Conservation (phyloP, 2,329 filamentous ascomycete genomes). For the Fusarium incarnatum region DNA sequence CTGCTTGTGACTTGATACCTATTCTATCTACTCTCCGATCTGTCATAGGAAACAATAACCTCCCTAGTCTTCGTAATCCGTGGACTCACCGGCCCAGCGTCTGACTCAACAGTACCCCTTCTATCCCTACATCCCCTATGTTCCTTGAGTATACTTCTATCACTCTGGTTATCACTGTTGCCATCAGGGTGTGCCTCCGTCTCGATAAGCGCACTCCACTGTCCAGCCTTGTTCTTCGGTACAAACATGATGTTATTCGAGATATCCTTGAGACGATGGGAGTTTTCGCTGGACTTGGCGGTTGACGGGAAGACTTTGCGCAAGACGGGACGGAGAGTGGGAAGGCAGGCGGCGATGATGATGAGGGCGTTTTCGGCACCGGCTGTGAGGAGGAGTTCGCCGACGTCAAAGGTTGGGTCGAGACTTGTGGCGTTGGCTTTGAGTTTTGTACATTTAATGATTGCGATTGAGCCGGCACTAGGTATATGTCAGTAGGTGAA, state of each 20-base stretch:
- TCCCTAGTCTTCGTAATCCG: slow-evolving; percentile 10
- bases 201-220: slow-evolving; percentile 34
- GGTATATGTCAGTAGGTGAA: accelerated
- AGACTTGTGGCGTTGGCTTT: slow-evolving; percentile 32
- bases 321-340: slow-evolving; percentile 23
- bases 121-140: not conserved
- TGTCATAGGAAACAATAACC: slow-evolving; percentile 27
- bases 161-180: slow-evolving; percentile 26
- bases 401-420: slow-evolving; percentile 33
- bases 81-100: not conserved
- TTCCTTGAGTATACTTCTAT: slow-evolving; percentile 29
- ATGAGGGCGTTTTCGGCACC: slow-evolving; percentile 35
- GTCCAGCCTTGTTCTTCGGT: slow-evolving; percentile 32
- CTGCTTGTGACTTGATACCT: not conserved
- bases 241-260: slow-evolving; percentile 36
- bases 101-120: accelerated
- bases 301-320: slow-evolving; percentile 30
- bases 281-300: slow-evolving; percentile 29
- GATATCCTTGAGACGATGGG: slow-evolving; percentile 22
- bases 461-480: slow-evolving; percentile 30
- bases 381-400: slow-evolving; percentile 28
- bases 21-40: not conserved
- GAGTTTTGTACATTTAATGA: slow-evolving; percentile 35
- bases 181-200: slow-evolving; percentile 22
- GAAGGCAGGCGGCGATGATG: slow-evolving; percentile 28